phyloP scores from a whole-genome alignment of 106 monocot genomes.

The Triglochin maritima region DNA sequence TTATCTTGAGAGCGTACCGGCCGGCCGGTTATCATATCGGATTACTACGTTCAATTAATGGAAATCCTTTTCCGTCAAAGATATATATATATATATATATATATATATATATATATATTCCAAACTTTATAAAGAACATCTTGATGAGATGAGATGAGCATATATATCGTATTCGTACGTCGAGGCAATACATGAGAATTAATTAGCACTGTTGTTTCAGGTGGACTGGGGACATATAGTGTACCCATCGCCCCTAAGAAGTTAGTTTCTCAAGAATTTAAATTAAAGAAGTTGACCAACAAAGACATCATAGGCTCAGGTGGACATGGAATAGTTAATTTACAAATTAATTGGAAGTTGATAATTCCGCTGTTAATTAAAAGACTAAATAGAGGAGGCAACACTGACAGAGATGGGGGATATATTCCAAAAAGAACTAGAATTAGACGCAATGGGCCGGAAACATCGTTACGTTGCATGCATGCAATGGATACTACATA shows the following conservation, averaged over 20 bases:
- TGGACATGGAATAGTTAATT: constrained; percentile 77
- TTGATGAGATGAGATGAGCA: too few species aligned
- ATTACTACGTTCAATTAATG: too few species aligned
- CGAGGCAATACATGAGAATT: not conserved
- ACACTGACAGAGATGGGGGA: constrained; percentile 34
- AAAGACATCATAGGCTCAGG: constrained; percentile 86
- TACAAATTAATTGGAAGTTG: constrained; percentile 45
- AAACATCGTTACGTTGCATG: constrained; percentile 65
- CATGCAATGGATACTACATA: constrained; percentile 82
- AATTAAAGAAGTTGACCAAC: constrained; percentile 66
- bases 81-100: too few species aligned
- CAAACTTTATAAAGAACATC: too few species aligned
- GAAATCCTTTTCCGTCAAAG: too few species aligned
- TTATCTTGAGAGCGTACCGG: too few species aligned
- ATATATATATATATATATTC: too few species aligned
- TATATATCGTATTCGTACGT: too few species aligned
- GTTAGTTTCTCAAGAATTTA: constrained; percentile 53
- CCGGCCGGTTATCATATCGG: too few species aligned
- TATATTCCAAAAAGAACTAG: constrained; percentile 52
- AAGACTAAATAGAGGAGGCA: constrained; percentile 62
- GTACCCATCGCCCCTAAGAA: constrained; percentile 45
- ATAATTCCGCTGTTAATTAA: constrained; percentile 46
- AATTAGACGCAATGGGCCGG: constrained; percentile 62
- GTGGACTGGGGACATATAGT: constrained; percentile 82
- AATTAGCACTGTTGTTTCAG: constrained; percentile 10